Evolutionary conservation across 176 grass and related monocot species (phyloP).

Genomic region (Areca catechu): DNA sequence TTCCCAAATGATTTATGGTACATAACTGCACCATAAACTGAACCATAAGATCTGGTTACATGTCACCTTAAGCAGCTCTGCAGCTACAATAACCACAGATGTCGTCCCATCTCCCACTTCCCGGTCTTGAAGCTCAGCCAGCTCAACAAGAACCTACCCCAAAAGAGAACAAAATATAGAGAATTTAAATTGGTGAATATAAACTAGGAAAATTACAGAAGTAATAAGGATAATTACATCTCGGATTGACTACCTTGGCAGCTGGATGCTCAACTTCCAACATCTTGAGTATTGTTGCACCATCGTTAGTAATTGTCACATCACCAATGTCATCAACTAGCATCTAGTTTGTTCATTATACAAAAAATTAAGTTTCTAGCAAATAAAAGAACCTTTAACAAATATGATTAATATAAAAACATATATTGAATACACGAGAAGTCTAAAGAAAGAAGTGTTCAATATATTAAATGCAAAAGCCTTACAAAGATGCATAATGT

Average conservation of each 20-base stretch:
- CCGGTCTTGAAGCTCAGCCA: slow-evolving; percentile 86
- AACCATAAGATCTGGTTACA: not conserved
- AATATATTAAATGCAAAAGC: too few relatives aligned
- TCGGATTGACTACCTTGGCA: slow-evolving; percentile 47
- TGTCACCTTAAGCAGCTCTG: slow-evolving; percentile 83
- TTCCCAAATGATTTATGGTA: too few relatives aligned
- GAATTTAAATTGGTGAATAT: not conserved
- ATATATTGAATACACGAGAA: not conserved
- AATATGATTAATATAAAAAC: not conserved
- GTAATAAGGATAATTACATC: not conserved
- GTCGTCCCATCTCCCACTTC: slow-evolving; percentile 96
- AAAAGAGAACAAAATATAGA: slow-evolving; percentile 1
- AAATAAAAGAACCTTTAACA: not conserved
- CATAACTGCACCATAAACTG: too few relatives aligned
- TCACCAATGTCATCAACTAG: slow-evolving; percentile 92
- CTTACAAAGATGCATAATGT: not conserved
- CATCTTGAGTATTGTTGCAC: slow-evolving; percentile 90
- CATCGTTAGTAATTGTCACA: slow-evolving; percentile 94
- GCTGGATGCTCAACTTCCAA: slow-evolving; percentile 92
- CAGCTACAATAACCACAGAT: slow-evolving; percentile 70
- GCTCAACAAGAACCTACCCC: slow-evolving; percentile 89
- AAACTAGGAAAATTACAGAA: not conserved
- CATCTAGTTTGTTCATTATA: slow-evolving; percentile 38
- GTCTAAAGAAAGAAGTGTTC: too few relatives aligned
- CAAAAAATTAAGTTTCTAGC: slow-evolving; percentile 18